Evolutionary conservation across 2,329 filamentous ascomycete species (phyloP), one percentile per base, ranked within the genome.

Genomic region (Pochonia chlamydosporia): DNA sequence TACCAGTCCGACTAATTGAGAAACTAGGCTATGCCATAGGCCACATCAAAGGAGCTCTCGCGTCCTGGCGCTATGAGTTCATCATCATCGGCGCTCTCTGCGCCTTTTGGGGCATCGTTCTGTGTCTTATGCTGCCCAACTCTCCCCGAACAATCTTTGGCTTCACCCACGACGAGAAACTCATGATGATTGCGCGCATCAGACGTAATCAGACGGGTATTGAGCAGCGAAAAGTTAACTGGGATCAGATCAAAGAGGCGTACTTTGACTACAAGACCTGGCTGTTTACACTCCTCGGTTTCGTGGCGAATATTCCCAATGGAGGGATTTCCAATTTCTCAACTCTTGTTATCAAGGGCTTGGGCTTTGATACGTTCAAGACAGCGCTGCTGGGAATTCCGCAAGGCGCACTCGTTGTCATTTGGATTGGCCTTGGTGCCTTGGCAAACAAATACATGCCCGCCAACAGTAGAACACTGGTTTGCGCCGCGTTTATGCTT

Each of bases 21-120:
- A 39, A 6, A 4, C 18, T 5, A 59, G 64, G 76, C 0, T 84
- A 79, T 47, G 80, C 73, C 0, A 83, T 84, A 40, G 81, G 81
- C 1, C 71, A 81, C 52, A 80, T 81, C 53, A 67, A 71, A 33
- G 79, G 76, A 13, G 65, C 70, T 1, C 67, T 85, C 18, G 69
- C 74, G 0, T 76, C 74, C 0, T 87, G 82, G 82, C 79, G 78
- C 56, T 86, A 82, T 52, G 81, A 86, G 46, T 87, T 87, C 57
- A 63, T 87, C 14, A 74, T 87, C n/a, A 81, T 81, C 4, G 71
- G 71, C 7, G 69, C 76, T 1, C 67, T 84, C 10, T 84, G 79
- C 49, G 69, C 76, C 14, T 49, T 69, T 11, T 85, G 81, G 74
- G 82, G 78, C 2, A 70, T 84, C 7, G 63, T 79, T 10, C 76